A percentile compares a stretch with the other conserved stretches of the same genome.
Evolutionary conservation across 192 early-diverging fungal species (phyloP).

Genomic region (Umbelopsis isabellina): DNA sequence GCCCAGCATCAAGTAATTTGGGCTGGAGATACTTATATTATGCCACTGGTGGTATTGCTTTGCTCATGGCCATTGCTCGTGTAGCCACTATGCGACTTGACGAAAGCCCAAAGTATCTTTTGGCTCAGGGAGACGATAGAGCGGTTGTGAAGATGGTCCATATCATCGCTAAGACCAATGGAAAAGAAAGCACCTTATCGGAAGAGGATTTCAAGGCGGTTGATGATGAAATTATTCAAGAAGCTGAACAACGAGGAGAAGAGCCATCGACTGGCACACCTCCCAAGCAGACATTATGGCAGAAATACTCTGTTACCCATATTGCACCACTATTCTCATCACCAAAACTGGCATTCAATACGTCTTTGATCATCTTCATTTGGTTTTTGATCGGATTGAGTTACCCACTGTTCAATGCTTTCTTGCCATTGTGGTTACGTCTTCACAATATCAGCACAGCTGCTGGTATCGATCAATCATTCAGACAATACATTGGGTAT

Average conservation of each 20-base stretch:
- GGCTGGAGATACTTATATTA: constrained; percentile 82
- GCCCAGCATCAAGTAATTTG: constrained; percentile 4
- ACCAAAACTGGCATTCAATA: constrained; percentile 7
- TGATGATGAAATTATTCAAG: not conserved
- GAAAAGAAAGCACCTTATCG: constrained; percentile 31
- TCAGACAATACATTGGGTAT: constrained; percentile 2
- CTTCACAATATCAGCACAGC: constrained; percentile 6
- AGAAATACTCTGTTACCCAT: not conserved
- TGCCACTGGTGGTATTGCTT: constrained; percentile 58
- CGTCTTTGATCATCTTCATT: constrained; percentile 19
- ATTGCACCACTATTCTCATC: constrained; percentile 11
- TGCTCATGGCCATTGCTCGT: constrained; percentile 72
- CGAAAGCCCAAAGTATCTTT: constrained; percentile 81
- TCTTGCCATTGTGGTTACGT: not conserved
- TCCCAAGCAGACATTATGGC: not conserved
- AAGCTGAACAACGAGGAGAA: not conserved
- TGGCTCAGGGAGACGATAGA: constrained; percentile 61
- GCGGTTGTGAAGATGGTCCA: constrained; percentile 71
- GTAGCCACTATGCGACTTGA: constrained; percentile 68
- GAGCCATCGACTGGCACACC: not conserved
- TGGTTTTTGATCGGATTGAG: constrained; percentile 17
- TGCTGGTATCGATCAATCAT: not conserved
- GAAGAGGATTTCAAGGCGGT: constrained; percentile 12
- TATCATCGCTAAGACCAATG: constrained; percentile 69
- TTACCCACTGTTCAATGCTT: constrained; percentile 8